Base-by-base conservation (phyloP, 192 early-diverging fungal genomes). In the Haplosporangium gracile region DNA sequence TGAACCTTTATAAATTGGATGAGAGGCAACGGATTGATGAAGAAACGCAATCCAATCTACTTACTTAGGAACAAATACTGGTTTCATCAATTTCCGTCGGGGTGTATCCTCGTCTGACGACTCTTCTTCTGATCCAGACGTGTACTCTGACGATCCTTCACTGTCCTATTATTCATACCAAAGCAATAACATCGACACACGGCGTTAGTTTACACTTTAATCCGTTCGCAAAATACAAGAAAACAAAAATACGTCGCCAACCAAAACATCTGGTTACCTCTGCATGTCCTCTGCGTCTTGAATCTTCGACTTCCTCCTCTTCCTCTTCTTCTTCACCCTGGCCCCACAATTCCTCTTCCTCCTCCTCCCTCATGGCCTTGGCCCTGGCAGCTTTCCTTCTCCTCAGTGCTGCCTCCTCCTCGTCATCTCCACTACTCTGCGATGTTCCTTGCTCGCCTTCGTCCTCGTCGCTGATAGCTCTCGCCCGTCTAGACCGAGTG, bases 11-110 rank as follows among this genome's bases (percentile, higher is more conserved):
- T 49, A 49, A 20, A 18, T 4, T 22, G 29, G 77, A 22, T 51
- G 18, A 15, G 20, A 51, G 49, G 0, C 49, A 51, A 51, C 20
- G 20, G 15, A 51, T 51, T 4, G 49, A 51, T 5, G 20, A 51
- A 3, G 26, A 42, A 42, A 40, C 72, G 22, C 38, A 68, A 40
- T 0, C 7, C 45, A 71, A 4, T 24, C 8, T 22, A 82, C 90
- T 49, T 94, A 95, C 95, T 97, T 99, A 81, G 97, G 94, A 60
- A 98, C 93, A 91, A 99, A 99, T 29, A 98, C 92, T 5, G 98
- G 98, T 82, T 98, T 98, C 16, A 97, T 83, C 79, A 98, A 82
- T 20, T 90, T 89, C 22, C 84, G 75, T 26, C 84, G 68, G 7
- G 84, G 75, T 36, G 75, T 36, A 39, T 72, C 45, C 79, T 90